phyloP scores from a whole-genome alignment of 257 asterid genomes.

The Vinca minor region DNA sequence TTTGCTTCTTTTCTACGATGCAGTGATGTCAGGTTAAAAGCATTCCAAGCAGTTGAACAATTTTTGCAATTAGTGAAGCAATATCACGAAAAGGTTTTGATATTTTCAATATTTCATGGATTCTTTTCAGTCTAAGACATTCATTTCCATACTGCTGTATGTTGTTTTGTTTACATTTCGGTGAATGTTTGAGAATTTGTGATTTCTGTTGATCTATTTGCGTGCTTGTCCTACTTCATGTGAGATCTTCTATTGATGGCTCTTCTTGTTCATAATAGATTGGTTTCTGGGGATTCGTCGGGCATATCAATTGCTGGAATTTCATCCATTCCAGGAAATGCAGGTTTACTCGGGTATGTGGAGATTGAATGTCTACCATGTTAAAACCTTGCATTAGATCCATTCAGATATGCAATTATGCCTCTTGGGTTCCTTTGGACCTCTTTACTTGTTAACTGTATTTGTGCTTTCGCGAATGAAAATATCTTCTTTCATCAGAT shows the following conservation, averaged over 20 bases:
- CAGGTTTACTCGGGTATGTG: conserved; percentile 89
- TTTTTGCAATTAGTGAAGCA: conserved; percentile 85
- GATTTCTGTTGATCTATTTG: no score
- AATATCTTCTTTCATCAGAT: no score
- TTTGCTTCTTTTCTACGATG: conserved; percentile 12
- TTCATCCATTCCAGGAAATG: conserved; percentile 75
- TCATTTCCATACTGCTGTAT: neutral
- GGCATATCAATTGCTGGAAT: conserved; percentile 48
- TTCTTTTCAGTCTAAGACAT: neutral
- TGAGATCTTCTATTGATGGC: conserved; percentile 13
- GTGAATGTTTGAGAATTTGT: neutral
- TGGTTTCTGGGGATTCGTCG: conserved; percentile 49
- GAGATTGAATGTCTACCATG: no score
- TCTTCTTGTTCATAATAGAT: conserved; percentile 40
- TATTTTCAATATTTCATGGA: neutral
- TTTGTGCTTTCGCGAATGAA: no score
- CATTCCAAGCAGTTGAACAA: conserved; percentile 91
- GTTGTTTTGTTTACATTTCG: neutral
- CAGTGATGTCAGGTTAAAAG: conserved; percentile 89
- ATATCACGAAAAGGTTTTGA: conserved; percentile 63
- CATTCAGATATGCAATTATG: no score
- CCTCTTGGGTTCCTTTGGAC: no score
- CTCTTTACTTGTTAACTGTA: no score
- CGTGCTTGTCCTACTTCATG: conserved; percentile 1
- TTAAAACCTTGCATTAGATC: no score